Base-by-base conservation (phyloP, 805 yeast genomes). In the Yarrowia bubula region DNA sequence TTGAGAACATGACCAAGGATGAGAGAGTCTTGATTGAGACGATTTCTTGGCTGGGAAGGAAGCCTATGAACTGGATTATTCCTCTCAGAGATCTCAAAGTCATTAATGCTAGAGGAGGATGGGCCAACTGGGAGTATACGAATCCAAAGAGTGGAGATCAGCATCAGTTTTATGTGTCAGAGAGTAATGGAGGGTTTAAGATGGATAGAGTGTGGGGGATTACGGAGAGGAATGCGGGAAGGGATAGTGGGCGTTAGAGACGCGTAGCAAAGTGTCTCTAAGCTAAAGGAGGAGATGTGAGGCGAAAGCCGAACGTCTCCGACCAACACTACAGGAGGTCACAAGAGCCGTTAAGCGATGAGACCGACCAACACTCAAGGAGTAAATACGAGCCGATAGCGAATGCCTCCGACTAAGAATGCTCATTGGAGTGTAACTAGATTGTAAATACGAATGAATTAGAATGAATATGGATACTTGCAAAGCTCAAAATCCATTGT, bases 161-260 rank as follows among this genome's bases (percentile, higher is more conserved):
- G 43, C 73, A 75, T 9, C 76, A 82, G 15, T 85, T 78, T 72
- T 88, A 85, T 70, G 82, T 90, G 1, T 83, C 81, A 14, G 96
- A 90, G 71, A 87, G 89, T 68, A 78, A 88, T 48, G 95, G 96
- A 1, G 96, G 96, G 1, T 76, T 88, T 72, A 84, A 84, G 68
- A 90, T 90, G 96, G 95, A 90, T 70, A 77, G 96, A 64, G 75
- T 90, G 5, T 87, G 96, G 93, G 91, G 92, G 0, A 83, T 89
- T n/a, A 84, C 88, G 0, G 96, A 90, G 72, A 77, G 77, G 57
- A 85, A 87, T 67, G 78, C 85, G 53, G 90, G 87, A 0, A 77
- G 88, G 10, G 82, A 88, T 69, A 87, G 87, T 68, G 95, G 95
- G 6, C 78, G 96, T 67, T 63, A 51, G n/a, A n/a, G n/a, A n/a